phyloP scores from a whole-genome alignment of 768 basidiomycete species.

The Suillus ampliporus region DNA sequence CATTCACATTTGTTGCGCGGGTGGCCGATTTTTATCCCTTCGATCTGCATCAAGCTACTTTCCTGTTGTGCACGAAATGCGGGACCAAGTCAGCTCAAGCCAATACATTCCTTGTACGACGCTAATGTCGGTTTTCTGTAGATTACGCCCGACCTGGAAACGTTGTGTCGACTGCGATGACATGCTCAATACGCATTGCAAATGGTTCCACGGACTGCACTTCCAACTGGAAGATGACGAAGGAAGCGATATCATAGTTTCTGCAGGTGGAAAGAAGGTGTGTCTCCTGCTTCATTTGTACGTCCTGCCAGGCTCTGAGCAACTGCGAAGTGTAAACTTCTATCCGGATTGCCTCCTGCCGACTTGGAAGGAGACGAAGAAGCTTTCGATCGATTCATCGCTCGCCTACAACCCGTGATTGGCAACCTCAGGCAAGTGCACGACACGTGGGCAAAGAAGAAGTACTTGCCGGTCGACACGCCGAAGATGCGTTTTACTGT shows the following conservation, averaged over 20 bases:
- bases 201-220: slow-evolving; percentile 53
- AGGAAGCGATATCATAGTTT: slow-evolving; percentile 48
- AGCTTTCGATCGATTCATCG: slow-evolving; percentile 43
- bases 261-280: slow-evolving; percentile 55
- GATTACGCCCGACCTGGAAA: slow-evolving; percentile 48
- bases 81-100: slow-evolving; percentile 47
- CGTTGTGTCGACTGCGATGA: slow-evolving; percentile 61
- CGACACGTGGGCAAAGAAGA: slow-evolving; percentile 30
- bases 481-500: slow-evolving; percentile 33
- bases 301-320: not conserved
- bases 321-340: not conserved
- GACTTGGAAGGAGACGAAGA: slow-evolving; percentile 48
- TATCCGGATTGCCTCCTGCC: slow-evolving; percentile 28
- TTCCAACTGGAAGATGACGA: slow-evolving; percentile 58
- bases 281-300: slow-evolving; percentile 13
- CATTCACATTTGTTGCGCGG: slow-evolving; percentile 52
- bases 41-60: slow-evolving; percentile 51
- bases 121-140: slow-evolving; percentile 27
- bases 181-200: slow-evolving; percentile 54
- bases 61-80: slow-evolving; percentile 59
- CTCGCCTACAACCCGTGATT: slow-evolving; percentile 50
- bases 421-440: slow-evolving; percentile 53
- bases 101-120: not conserved
- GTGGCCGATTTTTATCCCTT: slow-evolving; percentile 63
- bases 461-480: slow-evolving; percentile 26